A percentile compares a stretch with the other conserved stretches of the same genome.
These are phyloP conservation scores for Zygotorulaspora sp. DNA, from an alignment of 805 yeast genomes.

Conservation along the genomic window DNA sequence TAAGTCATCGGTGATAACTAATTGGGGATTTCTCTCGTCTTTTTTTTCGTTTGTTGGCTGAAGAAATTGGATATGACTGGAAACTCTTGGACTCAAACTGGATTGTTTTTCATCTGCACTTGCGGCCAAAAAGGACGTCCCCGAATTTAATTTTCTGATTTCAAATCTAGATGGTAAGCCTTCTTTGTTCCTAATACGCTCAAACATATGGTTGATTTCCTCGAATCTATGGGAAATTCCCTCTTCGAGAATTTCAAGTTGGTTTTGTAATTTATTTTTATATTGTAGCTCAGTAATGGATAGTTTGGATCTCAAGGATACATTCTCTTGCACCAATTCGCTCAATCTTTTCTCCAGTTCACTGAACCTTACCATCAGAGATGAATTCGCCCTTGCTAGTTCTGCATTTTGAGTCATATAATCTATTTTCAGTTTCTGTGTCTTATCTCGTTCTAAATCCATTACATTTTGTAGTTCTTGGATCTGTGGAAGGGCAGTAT, in stretches of 20 bases:
- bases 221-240: slow-evolving; percentile 41
- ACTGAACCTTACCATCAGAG: slow-evolving; percentile 46
- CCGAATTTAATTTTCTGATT: slow-evolving; percentile 1
- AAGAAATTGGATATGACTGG: slow-evolving; percentile 11
- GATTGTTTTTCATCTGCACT: slow-evolving; percentile 3
- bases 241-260: slow-evolving; percentile 39
- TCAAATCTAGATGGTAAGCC: slow-evolving; percentile 29
- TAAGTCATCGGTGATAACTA: neutral
- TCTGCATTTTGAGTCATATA: slow-evolving; percentile 43
- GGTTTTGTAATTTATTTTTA: slow-evolving; percentile 37
- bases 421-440: slow-evolving; percentile 22
- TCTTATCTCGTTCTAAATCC: slow-evolving; percentile 23
- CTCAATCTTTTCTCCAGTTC: slow-evolving; percentile 50
- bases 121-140: slow-evolving; percentile 10
- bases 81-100: slow-evolving; percentile 5
- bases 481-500: slow-evolving; percentile 15
- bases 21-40: neutral
- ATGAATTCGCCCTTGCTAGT: slow-evolving; percentile 56
- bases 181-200: slow-evolving; percentile 40
- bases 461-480: slow-evolving; percentile 32
- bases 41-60: neutral
- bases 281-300: slow-evolving; percentile 31
- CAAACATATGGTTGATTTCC: slow-evolving; percentile 43
- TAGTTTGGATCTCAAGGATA: slow-evolving; percentile 38
- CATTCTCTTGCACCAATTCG: slow-evolving; percentile 49